Base-by-base conservation (phyloP, 192 early-diverging fungal genomes). In the Backusella circina region DNA sequence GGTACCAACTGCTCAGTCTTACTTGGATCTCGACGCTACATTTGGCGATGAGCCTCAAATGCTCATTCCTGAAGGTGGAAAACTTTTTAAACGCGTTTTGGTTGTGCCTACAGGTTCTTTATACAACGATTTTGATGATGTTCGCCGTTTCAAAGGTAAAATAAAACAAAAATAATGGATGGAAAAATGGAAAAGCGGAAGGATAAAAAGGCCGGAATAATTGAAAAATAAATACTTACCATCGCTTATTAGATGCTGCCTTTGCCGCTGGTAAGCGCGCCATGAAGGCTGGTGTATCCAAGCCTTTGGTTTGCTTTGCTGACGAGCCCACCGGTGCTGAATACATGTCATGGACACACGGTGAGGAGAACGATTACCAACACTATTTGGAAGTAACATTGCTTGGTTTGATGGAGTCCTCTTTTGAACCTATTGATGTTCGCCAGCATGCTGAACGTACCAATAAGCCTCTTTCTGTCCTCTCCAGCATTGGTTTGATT, bases 361-460 rank as follows among this genome's bases (percentile, higher is more conserved):
- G 71, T 13, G 73, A 68, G 1, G 65, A 78, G 0, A 84, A 83
- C 5, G 91, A 93, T 65, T 96, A 91, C 74, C 79, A 83, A 51
- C 85, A 89, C 57, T 94, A 86, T 82, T 65, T 93, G 7, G 92
- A 93, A 80, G 93, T 94, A 1, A 86, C 91, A 21, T 72, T 94
- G 61, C 82, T 96, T 38, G 93, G 91, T 13, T 86, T 90, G 4
- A 78, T 96, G 30, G 89, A 89, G 5, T 89, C 91, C 26, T 85
- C 85, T 65, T 96, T 93, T 75, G 90, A 91, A 35, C 93, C 94
- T 23, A 86, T 96, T 38, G 92, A 93, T 79, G 93, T 92, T 41
- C 91, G 94, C 67, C 92, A 94, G 80, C 90, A 93, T 76, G 76
- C 85, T 66, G 41, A 79, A 51, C 75, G 75, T 23, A 75, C 79